These are phyloP conservation scores for Cladorrhinum samala DNA, from an alignment of 495 filamentous ascomycete species.

Conservation along the genomic window DNA sequence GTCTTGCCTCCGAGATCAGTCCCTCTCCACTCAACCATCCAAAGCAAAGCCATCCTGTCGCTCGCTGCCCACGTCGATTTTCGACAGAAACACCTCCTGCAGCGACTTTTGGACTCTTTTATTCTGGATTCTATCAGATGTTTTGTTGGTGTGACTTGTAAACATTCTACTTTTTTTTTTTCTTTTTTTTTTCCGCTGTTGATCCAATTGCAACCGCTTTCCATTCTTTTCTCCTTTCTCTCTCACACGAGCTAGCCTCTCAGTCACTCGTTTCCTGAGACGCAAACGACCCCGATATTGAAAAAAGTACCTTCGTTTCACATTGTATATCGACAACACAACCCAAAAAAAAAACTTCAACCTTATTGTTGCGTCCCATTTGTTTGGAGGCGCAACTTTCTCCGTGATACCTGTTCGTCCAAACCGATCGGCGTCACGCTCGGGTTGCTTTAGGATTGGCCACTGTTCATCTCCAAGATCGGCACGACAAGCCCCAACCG, in stretches of 20 bases:
- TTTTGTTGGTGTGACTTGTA: constrained; percentile 11
- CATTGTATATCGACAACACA: background rate
- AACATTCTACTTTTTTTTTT: constrained; percentile 1
- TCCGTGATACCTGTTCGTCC: background rate
- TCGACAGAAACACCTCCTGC: constrained; percentile 13
- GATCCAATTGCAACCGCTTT: constrained; percentile 10
- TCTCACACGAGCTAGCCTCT: constrained; percentile 40
- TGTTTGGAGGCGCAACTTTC: background rate
- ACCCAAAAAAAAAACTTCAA: background rate
- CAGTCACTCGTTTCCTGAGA: constrained; percentile 42
- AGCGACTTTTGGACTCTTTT: too few relatives aligned
- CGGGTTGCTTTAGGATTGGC: too few relatives aligned
- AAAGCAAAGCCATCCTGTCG: constrained; percentile 9
- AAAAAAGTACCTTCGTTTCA: background rate
- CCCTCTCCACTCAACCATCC: constrained; percentile 13
- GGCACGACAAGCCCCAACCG: background rate
- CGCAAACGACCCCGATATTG: background rate
- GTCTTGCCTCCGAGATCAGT: constrained; percentile 6
- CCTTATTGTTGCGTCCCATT: background rate
- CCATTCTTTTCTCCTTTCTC: constrained; percentile 25
- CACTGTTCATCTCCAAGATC: too few relatives aligned
- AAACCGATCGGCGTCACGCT: background rate
- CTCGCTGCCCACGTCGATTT: constrained; percentile 16
- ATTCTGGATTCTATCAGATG: constrained; percentile 9
- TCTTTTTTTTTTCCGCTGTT: constrained; percentile 14